Evolutionary conservation across 148 eudicot genomes (phyloP).

Genomic region (Euryodendron excelsum): DNA sequence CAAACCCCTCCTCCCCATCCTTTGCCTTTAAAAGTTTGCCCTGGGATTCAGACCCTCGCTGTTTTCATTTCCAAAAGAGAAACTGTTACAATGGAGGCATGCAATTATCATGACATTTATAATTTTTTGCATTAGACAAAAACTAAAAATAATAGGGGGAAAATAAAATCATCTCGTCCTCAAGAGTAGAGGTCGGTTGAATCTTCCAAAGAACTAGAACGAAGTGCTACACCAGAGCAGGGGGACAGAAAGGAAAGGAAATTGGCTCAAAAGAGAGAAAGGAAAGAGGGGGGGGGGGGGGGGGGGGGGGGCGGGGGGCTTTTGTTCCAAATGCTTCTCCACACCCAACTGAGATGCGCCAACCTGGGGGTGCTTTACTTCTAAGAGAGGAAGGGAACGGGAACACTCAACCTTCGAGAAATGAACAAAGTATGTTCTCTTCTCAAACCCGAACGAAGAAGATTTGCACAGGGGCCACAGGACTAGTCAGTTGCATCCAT

Average conservation of each 20-base stretch:
- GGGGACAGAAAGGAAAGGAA: too few species aligned
- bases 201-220: neutral
- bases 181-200: neutral
- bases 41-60: slow-evolving; percentile 25
- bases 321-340: neutral
- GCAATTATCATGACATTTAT: neutral
- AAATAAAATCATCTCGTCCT: neutral
- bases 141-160: neutral
- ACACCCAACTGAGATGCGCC: neutral
- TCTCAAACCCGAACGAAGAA: neutral
- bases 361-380: neutral
- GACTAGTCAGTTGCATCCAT: neutral
- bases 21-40: slow-evolving; percentile 21
- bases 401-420: neutral
- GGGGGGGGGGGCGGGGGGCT: too few species aligned
- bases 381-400: neutral
- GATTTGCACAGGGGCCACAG: neutral
- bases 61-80: slow-evolving; percentile 5
- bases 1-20: slow-evolving; percentile 40
- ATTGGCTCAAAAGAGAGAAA: too few species aligned
- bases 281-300: neutral
- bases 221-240: too few species aligned
- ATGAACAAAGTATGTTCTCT: neutral
- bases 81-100: neutral
- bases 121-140: neutral